These are phyloP conservation scores for Spathaspora jeffriesii DNA, from an alignment of 1,139 yeast species.

Conservation along the genomic window DNA sequence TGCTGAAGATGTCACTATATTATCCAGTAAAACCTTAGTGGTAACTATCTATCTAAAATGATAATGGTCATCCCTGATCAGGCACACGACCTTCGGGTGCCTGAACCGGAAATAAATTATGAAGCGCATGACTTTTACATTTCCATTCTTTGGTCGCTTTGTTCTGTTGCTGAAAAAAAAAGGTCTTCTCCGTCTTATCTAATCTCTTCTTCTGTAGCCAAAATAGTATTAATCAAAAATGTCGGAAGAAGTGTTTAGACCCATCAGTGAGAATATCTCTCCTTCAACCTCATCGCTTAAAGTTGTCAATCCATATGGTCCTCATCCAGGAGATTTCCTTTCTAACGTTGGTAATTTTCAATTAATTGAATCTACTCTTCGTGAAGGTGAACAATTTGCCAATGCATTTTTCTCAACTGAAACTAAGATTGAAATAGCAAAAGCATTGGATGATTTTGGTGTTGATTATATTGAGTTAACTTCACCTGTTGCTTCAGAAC, in stretches of 20 bases:
- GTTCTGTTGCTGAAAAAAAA: not conserved
- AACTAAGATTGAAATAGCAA: slow-evolving; percentile 56
- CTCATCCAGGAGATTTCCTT: slow-evolving; percentile 57
- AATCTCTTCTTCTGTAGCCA: not conserved
- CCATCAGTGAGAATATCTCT: slow-evolving; percentile 4
- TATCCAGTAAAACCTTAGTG: not conserved
- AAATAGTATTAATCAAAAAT: not conserved
- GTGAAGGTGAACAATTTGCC: slow-evolving; percentile 66
- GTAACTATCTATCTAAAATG: not conserved
- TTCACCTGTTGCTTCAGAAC: slow-evolving; percentile 60
- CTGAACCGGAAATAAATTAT: not conserved
- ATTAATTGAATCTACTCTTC: slow-evolving; percentile 54
- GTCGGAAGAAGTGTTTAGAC: slow-evolving; percentile 4
- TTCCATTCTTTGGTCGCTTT: not conserved
- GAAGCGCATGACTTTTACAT: not conserved
- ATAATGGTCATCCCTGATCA: not conserved
- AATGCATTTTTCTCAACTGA: slow-evolving; percentile 58
- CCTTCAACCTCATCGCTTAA: not conserved
- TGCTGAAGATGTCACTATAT: not conserved
- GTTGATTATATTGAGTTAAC: slow-evolving; percentile 61
- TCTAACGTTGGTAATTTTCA: slow-evolving; percentile 55
- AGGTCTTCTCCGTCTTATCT: not conserved
- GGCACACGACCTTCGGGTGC: not conserved
- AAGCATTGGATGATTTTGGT: slow-evolving; percentile 59
- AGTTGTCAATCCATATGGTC: slow-evolving; percentile 55